Percentiles rank a stretch among this genome's conserved stretches.
Evolutionary conservation across 202 grass and related monocot genomes (phyloP).

Genomic region (Elaeis oleifera): DNA sequence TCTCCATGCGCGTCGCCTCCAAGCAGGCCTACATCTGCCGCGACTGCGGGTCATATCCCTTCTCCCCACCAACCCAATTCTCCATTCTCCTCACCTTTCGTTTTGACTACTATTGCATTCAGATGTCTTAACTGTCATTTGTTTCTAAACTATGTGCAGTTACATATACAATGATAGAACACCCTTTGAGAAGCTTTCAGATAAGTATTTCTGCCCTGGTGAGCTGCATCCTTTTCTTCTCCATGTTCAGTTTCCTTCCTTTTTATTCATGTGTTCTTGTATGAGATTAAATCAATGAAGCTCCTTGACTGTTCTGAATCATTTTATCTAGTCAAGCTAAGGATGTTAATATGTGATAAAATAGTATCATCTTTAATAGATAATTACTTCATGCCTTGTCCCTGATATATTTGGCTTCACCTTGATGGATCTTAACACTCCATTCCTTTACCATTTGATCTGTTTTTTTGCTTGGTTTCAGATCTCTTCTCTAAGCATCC

Average conservation of each 20-base stretch:
- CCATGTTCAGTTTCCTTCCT: background rate
- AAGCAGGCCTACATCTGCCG: slow-evolving; percentile 91
- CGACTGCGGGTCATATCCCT: slow-evolving; percentile 73
- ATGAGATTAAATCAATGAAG: no score
- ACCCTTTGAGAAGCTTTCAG: slow-evolving; percentile 74
- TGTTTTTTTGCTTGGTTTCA: no score
- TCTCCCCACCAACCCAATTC: no score
- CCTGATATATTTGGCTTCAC: no score
- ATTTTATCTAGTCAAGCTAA: no score
- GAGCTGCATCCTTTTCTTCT: slow-evolving; percentile 16
- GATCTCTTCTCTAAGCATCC: no score
- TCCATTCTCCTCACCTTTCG: background rate
- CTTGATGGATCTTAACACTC: no score
- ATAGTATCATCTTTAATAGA: no score
- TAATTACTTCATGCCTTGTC: no score
- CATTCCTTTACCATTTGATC: no score
- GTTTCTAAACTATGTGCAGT: slow-evolving; percentile 22
- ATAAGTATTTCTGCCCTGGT: slow-evolving; percentile 91
- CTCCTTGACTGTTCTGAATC: no score
- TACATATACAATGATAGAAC: slow-evolving; percentile 92
- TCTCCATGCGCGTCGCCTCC: slow-evolving; percentile 59
- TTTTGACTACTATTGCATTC: background rate
- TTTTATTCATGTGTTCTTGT: background rate
- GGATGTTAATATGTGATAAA: no score
- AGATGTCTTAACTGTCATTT: background rate